Base-by-base conservation (phyloP, 768 basidiomycete genomes). In the Kwoniella sp. region DNA sequence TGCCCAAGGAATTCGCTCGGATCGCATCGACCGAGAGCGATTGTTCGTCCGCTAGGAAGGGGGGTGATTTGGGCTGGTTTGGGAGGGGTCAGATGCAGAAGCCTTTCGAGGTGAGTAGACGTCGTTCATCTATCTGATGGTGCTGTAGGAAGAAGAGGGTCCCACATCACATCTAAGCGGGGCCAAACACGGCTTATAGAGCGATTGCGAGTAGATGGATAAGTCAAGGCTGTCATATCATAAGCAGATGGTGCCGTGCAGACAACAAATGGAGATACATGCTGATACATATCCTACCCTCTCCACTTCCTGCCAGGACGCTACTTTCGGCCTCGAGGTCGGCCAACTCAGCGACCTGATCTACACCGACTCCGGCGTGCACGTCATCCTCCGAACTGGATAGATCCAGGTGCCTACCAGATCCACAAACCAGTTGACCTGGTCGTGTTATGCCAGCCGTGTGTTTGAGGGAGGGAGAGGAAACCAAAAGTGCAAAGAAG, bases 361-460 rank as follows among this genome's bases (percentile, higher is more conserved):
- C 75, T 86, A 85, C 72, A 90, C 95, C 50, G 94, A 98, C 69
- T 94, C 92, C 70, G 96, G 96, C 21, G 92, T 97, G 22, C 96
- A 99, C 80, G 74, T 98, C 69, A 90, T 99, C 74, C 82, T 95
- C 81, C 85, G 96, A 74, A 93, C 91, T 56, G 91, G 82, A n/a
- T 70, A 61, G 30, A 48, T 17, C 53, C 15, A 13, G 19, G 3
- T 22, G n/a, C 22, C 3, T 25, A 25, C 19, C 25, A 52, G 21
- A 33, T 33, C 7, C 33, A 33, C 7, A 33, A 33, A 33, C 33
- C 6, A 13, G 7, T 33, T 33, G 33, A 33, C 33, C 33, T 33
- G 33, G 33, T 13, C 33, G n/a, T n/a, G n/a, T n/a, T n/a, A n/a
- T n/a, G n/a, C n/a, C n/a, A n/a, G n/a, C n/a, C n/a, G n/a, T n/a